These are phyloP conservation scores for Mycena venus DNA, from an alignment of 768 basidiomycete species.

Conservation along the genomic window DNA sequence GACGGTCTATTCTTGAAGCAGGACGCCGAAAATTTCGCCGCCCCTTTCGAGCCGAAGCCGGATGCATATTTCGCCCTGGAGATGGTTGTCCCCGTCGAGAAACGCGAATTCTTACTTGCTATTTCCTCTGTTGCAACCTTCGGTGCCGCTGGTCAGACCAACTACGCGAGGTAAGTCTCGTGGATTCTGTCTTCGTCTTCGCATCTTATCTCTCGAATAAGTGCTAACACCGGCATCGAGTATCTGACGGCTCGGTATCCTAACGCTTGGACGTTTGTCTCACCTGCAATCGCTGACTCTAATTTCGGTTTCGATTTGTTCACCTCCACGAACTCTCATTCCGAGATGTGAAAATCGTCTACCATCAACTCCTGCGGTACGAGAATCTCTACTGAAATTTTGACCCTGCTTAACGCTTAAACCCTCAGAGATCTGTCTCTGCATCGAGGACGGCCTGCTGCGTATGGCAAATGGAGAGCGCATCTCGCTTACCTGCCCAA, in stretches of 20 bases:
- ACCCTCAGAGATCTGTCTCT: conserved; percentile 42
- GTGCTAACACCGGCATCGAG: conserved; percentile 50
- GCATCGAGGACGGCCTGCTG: conserved; percentile 35
- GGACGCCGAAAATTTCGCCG: conserved; percentile 42
- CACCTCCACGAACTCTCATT: background rate
- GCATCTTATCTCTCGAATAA: conserved; percentile 19
- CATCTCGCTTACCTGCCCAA: conserved; percentile 1
- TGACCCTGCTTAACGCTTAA: conserved; percentile 16
- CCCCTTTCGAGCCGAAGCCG: conserved; percentile 44
- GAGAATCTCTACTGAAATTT: background rate
- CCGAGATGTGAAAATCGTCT: background rate
- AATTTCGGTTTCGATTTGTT: background rate
- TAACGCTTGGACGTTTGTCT: conserved; percentile 49
- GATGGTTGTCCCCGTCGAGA: too few species aligned
- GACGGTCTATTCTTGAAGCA: conserved; percentile 49
- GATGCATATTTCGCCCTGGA: conserved; percentile 43
- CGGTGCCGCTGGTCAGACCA: conserved; percentile 54
- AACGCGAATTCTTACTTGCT: conserved; percentile 50
- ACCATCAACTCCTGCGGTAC: conserved; percentile 7
- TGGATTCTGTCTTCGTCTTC: background rate
- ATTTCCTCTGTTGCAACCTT: conserved; percentile 50
- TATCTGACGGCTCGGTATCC: conserved; percentile 35
- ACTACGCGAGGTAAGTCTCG: conserved; percentile 49
- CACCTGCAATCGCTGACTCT: conserved; percentile 45
- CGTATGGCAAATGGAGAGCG: conserved; percentile 19